Evolutionary conservation across 345 rosid species (phyloP), one percentile per base, ranked within the genome.

Genomic region (Acer saccharum): DNA sequence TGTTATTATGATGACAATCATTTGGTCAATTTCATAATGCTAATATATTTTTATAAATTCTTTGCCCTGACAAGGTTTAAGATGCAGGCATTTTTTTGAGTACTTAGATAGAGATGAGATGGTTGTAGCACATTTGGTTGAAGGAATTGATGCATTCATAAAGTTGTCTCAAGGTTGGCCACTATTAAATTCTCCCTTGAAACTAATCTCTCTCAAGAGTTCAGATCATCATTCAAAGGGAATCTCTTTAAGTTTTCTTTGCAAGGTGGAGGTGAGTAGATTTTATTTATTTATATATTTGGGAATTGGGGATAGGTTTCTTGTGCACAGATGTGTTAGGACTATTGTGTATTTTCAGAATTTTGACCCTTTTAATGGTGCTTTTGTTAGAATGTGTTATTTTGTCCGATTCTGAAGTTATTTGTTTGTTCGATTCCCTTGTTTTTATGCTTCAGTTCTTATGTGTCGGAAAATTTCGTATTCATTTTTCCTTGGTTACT

Each of bases 111-210:
- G 79, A 83, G 93, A 92, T 79, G 94, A 88, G 81, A 90, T 81
- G 52, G 61, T 92, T 62, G 76, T 83, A 61, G 96, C 87, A 83
- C 96, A 89, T 81, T 79, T 89, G 81, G 81, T 80, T 64, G 88
- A 90, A 65, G 88, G 87, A 76, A 74, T 93, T 74, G 90, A 92
- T 84, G 94, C 90, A 18, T 77, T 86, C 79, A 67, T 92, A 75
- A 87, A 89, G 80, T 81, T 87, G 10, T 75, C 90, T 77, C 90
- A 85, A 46, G 96, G 91, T 80, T 94, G 98, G 97, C 98, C 98
- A 20, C 57, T 86, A 14, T 68, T 63, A 71, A 73, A 75, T 80
- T 81, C 86, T 72, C 89, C 90, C 39, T 68, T 89, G 84, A 82
- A 85, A 72, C 64, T 91, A 71, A 75, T 81, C 65, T 88, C 90